These are phyloP conservation scores for Globisporangium orthogonon DNA, from an alignment of 352 stramenopile genomes.

Conservation along the genomic window DNA sequence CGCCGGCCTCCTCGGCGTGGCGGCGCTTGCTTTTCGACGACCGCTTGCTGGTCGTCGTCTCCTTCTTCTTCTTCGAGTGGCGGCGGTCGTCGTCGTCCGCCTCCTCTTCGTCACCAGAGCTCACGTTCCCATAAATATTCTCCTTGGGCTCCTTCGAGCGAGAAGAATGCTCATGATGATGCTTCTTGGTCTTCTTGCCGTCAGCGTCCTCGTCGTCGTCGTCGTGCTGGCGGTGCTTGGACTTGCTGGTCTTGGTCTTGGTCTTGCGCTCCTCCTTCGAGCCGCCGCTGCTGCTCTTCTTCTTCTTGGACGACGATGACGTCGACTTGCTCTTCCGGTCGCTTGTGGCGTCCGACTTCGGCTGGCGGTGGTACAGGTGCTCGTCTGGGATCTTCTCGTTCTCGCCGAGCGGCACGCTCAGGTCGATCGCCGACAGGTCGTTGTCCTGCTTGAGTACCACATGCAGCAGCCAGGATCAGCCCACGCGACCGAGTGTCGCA, in stretches of 20 bases:
- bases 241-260: conserved; percentile 23
- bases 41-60: conserved; percentile 7
- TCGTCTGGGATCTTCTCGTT: conserved; percentile 75
- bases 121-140: conserved; percentile 46
- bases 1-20: no score
- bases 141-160: conserved; percentile 36
- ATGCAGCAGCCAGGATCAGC: not conserved
- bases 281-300: conserved; percentile 1
- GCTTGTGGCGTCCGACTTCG: conserved; percentile 24
- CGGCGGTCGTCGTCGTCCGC: conserved; percentile 16
- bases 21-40: conserved; percentile 2
- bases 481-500: not conserved
- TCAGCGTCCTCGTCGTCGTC: conserved; percentile 14
- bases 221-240: conserved; percentile 14
- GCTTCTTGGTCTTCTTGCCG: conserved; percentile 36
- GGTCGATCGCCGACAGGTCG: conserved; percentile 68
- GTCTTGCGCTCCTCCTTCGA: conserved; percentile 35
- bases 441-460: conserved; percentile 26
- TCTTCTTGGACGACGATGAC: conserved; percentile 2
- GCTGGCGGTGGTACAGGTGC: conserved; percentile 73
- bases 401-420: conserved; percentile 68
- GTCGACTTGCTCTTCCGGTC: conserved; percentile 65
- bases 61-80: conserved; percentile 32
- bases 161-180: conserved; percentile 8
- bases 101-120: conserved; percentile 30